Base-by-base conservation (phyloP, 106 monocot species). In the Vanilla planifolia region DNA sequence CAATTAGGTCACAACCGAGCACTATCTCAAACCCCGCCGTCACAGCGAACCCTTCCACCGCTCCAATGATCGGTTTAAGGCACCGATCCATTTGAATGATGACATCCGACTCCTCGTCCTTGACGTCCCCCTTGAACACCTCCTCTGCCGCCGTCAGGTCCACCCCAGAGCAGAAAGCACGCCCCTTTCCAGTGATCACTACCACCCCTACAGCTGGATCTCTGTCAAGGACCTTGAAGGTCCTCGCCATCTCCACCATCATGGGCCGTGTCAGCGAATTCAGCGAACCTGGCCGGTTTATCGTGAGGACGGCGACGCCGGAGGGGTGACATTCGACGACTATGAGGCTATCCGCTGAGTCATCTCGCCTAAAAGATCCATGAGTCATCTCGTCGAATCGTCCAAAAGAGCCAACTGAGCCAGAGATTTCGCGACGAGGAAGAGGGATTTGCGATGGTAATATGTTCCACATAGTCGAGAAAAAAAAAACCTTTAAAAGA, bases 11-110 rank as follows among this genome's bases (percentile, higher is more conserved):
- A 48, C 91, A 91, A 11, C 92, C 88, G 40, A 98, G 88, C 14
- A 79, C 84, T 65, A 98, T 92, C 79, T 98, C 98, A 63, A 98
- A 98, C 3, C 98, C 92, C 11, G 80, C 98, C 30, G 98, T 98
- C 32, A 98, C 79, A 3, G 88, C 98, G 25, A 76, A 98, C 11
- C 98, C 92, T 19, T 45, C 41, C 51, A 98, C 62, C 6, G 92
- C 98, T 1, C 88, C 92, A 24, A 98, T 59, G 25, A 98, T 76
- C 37, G 98, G 98, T 68, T 98, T 98, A 9, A 82, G 69, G 75
- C 98, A 98, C 5, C 61, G 51, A 43, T 85, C 92, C 86, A 98
- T 87, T 69, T 82, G 85, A 4, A 11, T 17, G 27, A 98, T 92
- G 28, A 82, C 79, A 53, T 98, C 51, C 26, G 77, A 33, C 10